Percentiles rank a stretch among this genome's conserved stretches.
Conservation (phyloP, 192 early-diverging fungal species). For the Cladochytrium replicatum region DNA sequence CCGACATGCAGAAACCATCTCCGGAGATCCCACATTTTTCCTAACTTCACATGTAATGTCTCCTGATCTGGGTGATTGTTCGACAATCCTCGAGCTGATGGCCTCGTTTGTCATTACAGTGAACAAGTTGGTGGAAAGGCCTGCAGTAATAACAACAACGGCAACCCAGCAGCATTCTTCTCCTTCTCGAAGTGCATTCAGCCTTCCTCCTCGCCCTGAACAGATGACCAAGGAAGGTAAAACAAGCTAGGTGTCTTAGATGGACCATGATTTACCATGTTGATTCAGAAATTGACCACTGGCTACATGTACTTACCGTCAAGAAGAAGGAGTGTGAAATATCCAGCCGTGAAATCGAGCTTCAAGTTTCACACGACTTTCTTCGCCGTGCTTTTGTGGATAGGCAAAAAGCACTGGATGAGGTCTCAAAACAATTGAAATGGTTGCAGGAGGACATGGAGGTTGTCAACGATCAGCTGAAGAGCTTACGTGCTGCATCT, state of each 20-base stretch:
- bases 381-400: conserved; percentile 50
- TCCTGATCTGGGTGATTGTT: neutral
- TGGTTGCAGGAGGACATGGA: conserved; percentile 8
- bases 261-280: conserved; percentile 13
- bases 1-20: conserved; percentile 58
- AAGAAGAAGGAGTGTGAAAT: conserved; percentile 51
- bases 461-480: conserved; percentile 21
- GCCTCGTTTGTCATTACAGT: conserved; percentile 16
- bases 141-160: no score
- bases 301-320: conserved; percentile 47
- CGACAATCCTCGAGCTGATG: neutral
- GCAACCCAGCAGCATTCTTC: no score
- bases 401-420: conserved; percentile 44
- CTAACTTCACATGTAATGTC: conserved; percentile 67
- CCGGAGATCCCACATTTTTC: conserved; percentile 60
- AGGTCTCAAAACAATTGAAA: neutral
- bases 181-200: conserved; percentile 8
- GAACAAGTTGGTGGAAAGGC: conserved; percentile 24
- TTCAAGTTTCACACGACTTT: conserved; percentile 55
- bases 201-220: conserved; percentile 16
- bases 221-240: conserved; percentile 3
- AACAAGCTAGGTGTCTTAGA: neutral
- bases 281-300: conserved; percentile 50
- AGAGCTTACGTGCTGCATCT: conserved; percentile 32
- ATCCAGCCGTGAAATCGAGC: conserved; percentile 43